Percentiles rank a stretch among this genome's conserved stretches.
phyloP scores from a whole-genome alignment of 257 asterid genomes.

The Jasminum sambac region DNA sequence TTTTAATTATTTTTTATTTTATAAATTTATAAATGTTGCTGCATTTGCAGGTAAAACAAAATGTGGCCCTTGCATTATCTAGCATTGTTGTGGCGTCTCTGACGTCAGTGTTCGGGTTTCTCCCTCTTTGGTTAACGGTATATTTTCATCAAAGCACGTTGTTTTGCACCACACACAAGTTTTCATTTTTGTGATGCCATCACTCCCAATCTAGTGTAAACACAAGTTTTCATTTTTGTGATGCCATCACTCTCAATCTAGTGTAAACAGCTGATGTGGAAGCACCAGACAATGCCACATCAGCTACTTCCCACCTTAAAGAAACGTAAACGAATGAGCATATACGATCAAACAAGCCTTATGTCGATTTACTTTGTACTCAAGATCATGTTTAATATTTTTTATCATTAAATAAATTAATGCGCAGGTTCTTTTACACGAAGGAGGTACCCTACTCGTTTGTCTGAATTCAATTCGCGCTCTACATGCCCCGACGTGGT shows the following conservation, averaged over 20 bases:
- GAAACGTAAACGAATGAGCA: too few relatives aligned
- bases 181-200: too few relatives aligned
- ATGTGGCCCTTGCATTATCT: constrained; percentile 82
- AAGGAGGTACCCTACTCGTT: constrained; percentile 94
- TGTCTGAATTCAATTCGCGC: constrained; percentile 95
- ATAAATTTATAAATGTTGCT: constrained; percentile 3
- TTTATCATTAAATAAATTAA: neutral
- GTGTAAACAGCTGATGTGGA: too few relatives aligned
- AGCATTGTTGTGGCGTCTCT: constrained; percentile 93
- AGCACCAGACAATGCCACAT: too few relatives aligned
- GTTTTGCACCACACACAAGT: neutral
- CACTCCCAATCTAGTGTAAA: too few relatives aligned
- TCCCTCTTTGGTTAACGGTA: constrained; percentile 96
- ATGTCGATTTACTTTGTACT: neutral
- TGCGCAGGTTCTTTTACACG: constrained; percentile 88
- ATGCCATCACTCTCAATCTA: too few relatives aligned
- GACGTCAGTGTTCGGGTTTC: constrained; percentile 82
- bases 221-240: neutral
- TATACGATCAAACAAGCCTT: too few relatives aligned
- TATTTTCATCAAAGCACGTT: constrained; percentile 18
- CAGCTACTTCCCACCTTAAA: too few relatives aligned
- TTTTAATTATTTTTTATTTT: neutral
- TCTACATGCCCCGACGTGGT: constrained; percentile 75
- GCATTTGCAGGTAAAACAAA: constrained; percentile 74
- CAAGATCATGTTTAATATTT: neutral